Percentiles rank a stretch among this genome's conserved stretches.
These are phyloP conservation scores for Leccinum longicurvipes DNA, from an alignment of 768 basidiomycete species.

Conservation along the genomic window DNA sequence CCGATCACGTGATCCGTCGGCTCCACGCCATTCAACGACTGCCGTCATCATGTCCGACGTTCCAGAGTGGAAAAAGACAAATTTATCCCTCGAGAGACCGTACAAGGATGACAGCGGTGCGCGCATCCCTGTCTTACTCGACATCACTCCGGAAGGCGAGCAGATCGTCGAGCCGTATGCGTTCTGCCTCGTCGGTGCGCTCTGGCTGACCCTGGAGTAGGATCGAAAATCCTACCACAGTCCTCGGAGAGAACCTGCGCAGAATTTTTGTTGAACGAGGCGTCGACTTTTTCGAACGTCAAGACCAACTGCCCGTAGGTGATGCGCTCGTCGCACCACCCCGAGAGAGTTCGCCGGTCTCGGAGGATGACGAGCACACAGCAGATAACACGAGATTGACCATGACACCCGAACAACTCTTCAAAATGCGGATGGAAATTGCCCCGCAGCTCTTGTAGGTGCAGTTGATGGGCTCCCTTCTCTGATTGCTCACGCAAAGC, in stretches of 20 bases:
- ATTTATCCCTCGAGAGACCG: constrained; percentile 70
- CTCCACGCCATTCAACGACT: neutral
- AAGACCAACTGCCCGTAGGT: constrained; percentile 26
- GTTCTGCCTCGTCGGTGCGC: constrained; percentile 5
- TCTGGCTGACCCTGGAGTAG: constrained; percentile 33
- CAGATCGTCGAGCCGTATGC: constrained; percentile 71
- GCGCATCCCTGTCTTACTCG: constrained; percentile 57
- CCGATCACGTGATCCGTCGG: constrained; percentile 28
- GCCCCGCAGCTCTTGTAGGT: constrained; percentile 72
- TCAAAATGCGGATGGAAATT: constrained; percentile 71
- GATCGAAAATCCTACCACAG: constrained; percentile 52
- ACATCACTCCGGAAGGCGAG: constrained; percentile 69
- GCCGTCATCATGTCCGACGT: constrained; percentile 23
- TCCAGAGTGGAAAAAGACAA: constrained; percentile 56
- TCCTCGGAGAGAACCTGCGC: constrained; percentile 61
- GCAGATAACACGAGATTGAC: constrained; percentile 32
- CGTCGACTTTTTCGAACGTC: constrained; percentile 66
- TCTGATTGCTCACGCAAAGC: constrained; percentile 14
- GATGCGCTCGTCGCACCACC: constrained; percentile 24
- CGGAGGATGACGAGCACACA: constrained; percentile 30
- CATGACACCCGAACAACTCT: constrained; percentile 73
- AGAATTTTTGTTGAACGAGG: constrained; percentile 76
- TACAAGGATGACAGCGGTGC: constrained; percentile 77
- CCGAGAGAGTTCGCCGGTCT: constrained; percentile 23
- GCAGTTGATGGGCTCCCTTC: neutral